Evolutionary conservation across 2,329 filamentous ascomycete species (phyloP).

Genomic region (Diplocarpon mali): DNA sequence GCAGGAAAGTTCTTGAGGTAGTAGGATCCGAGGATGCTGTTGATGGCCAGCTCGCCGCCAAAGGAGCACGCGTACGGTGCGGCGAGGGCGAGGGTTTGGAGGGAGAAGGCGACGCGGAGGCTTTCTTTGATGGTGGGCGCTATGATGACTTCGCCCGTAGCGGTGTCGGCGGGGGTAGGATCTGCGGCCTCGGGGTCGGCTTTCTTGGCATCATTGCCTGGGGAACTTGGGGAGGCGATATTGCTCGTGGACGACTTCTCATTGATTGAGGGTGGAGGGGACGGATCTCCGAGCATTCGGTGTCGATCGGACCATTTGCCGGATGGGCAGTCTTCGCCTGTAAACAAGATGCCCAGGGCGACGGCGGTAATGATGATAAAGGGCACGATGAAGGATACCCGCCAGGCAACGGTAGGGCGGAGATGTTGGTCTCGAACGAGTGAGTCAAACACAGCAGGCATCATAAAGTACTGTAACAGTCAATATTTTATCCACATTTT

Average conservation of each 20-base stretch:
- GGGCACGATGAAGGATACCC: constrained; percentile 74
- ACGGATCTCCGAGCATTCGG: constrained; percentile 22
- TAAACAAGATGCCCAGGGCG: constrained; percentile 56
- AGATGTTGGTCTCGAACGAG: constrained; percentile 50
- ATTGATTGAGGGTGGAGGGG: constrained; percentile 31
- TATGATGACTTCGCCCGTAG: constrained; percentile 39
- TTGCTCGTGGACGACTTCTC: constrained; percentile 31
- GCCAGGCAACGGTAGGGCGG: constrained; percentile 61
- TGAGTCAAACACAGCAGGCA: constrained; percentile 81
- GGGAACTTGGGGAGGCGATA: not conserved
- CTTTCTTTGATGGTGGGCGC: constrained; percentile 45
- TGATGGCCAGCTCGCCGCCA: constrained; percentile 52
- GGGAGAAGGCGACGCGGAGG: constrained; percentile 35
- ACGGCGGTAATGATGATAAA: constrained; percentile 62
- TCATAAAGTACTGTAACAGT: constrained; percentile 60
- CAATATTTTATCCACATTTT: not conserved
- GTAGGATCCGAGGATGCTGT: constrained; percentile 47
- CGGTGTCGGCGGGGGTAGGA: constrained; percentile 38
- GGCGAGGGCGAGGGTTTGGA: constrained; percentile 43
- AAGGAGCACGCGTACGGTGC: constrained; percentile 50
- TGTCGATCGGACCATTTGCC: constrained; percentile 69
- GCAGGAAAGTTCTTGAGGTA: constrained; percentile 47
- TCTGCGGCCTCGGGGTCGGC: constrained; percentile 34
- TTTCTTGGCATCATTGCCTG: not conserved
- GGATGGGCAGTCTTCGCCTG: constrained; percentile 72